phyloP scores from a whole-genome alignment of 805 yeast genomes.

The Nakazawaea siamensis region DNA sequence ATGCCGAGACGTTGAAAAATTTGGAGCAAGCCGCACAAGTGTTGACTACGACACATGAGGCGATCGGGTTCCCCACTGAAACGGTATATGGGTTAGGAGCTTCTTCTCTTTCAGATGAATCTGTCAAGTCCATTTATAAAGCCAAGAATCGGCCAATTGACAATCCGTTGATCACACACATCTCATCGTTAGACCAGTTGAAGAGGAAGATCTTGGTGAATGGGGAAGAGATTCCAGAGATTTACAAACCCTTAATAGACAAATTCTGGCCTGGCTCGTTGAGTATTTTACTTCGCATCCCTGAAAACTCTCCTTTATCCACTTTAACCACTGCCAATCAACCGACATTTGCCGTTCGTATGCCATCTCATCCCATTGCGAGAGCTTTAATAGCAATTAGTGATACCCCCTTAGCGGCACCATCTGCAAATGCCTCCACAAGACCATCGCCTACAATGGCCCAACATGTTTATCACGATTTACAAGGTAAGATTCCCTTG shows the following conservation, averaged over 20 bases:
- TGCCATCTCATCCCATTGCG: slow-evolving; percentile 84
- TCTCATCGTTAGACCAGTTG: slow-evolving; percentile 70
- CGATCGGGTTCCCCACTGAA: slow-evolving; percentile 93
- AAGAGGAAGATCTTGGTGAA: slow-evolving; percentile 45
- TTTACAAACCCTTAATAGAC: slow-evolving; percentile 55
- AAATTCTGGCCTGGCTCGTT: slow-evolving; percentile 96
- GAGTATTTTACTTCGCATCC: slow-evolving; percentile 71
- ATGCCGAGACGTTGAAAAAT: slow-evolving; percentile 41
- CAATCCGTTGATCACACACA: slow-evolving; percentile 88
- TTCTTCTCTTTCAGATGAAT: slow-evolving; percentile 62
- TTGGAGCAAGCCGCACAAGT: slow-evolving; percentile 52
- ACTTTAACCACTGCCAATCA: slow-evolving; percentile 78
- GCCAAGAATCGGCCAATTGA: slow-evolving; percentile 95
- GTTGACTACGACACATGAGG: slow-evolving; percentile 41
- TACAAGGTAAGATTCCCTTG: slow-evolving; percentile 70
- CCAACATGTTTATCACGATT: slow-evolving; percentile 73
- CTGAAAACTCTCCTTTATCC: slow-evolving; percentile 45
- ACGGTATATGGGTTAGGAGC: slow-evolving; percentile 97
- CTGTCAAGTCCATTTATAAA: slow-evolving; percentile 68
- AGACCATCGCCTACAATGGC: slow-evolving; percentile 92
- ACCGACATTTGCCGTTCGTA: slow-evolving; percentile 83
- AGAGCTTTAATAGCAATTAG: slow-evolving; percentile 80
- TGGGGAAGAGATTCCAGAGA: slow-evolving; percentile 43
- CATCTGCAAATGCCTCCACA: slow-evolving; percentile 95
- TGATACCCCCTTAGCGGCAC: slow-evolving; percentile 92